Percentiles rank a stretch among this genome's conserved stretches.
These are phyloP conservation scores for Botrytis hyacinthi DNA, from an alignment of 2,329 filamentous ascomycete genomes.

Conservation along the genomic window DNA sequence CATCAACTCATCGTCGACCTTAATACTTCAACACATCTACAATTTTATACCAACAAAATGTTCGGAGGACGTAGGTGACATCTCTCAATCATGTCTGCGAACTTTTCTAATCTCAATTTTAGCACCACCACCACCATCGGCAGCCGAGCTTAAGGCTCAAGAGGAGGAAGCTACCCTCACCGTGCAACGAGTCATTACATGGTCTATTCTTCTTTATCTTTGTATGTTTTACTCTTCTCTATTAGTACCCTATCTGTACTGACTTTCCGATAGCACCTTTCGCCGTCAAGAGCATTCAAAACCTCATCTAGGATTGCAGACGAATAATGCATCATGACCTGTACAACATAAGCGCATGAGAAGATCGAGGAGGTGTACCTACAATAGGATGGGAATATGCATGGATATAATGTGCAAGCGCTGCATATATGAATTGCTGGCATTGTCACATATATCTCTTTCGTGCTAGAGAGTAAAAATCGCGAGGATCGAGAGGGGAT, in stretches of 20 bases:
- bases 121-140: conserved; percentile 65
- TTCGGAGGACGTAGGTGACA: conserved; percentile 59
- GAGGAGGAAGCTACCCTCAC: conserved; percentile 67
- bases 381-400: not conserved
- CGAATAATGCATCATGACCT: conserved; percentile 8
- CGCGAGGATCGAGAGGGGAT: not conserved
- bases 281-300: conserved; percentile 52
- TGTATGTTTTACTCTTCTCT: conserved; percentile 54
- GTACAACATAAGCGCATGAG: conserved; percentile 18
- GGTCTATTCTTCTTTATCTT: conserved; percentile 69
- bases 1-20: conserved; percentile 7
- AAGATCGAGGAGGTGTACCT: not conserved
- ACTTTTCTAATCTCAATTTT: conserved; percentile 4
- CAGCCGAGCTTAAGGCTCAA: conserved; percentile 67
- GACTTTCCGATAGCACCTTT: conserved; percentile 49
- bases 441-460: not conserved
- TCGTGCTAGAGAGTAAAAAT: not conserved
- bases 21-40: conserved; percentile 14
- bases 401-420: not conserved
- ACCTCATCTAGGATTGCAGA: conserved; percentile 44
- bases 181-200: conserved; percentile 64
- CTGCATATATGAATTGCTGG: conserved; percentile 1
- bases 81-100: conserved; percentile 12
- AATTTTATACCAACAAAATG: conserved; percentile 45
- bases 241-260: conserved; percentile 12